Conservation (phyloP, 164 flowering plant species). For the Cinnamomum chago region DNA sequence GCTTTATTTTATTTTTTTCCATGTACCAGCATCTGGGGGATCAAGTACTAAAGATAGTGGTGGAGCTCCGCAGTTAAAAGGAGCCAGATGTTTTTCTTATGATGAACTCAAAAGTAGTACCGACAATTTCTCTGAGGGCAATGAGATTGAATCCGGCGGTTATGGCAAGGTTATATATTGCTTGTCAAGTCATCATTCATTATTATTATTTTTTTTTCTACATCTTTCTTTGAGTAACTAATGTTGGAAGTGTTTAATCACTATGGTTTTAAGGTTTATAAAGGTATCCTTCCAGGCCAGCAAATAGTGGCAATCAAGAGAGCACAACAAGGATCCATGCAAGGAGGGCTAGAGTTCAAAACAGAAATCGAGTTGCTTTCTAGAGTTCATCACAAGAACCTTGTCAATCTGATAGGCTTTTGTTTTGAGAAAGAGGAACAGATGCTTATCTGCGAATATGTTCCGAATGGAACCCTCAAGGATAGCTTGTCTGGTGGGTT, state of each 20-base stretch:
- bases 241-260: no score
- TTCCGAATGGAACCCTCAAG: constrained; percentile 58
- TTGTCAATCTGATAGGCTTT: constrained; percentile 59
- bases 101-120: constrained; percentile 56
- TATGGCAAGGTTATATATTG: constrained; percentile 52
- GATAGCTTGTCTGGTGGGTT: constrained; percentile 55
- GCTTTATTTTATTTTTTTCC: neutral
- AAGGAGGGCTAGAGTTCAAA: constrained; percentile 68
- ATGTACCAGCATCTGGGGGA: constrained; percentile 40
- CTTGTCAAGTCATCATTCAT: neutral
- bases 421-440: constrained; percentile 76
- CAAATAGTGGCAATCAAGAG: constrained; percentile 61
- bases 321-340: constrained; percentile 68
- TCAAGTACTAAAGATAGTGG: constrained; percentile 23
- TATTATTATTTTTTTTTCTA: neutral
- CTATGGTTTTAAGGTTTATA: constrained; percentile 42
- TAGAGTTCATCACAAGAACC: constrained; percentile 76
- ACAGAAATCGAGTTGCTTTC: constrained; percentile 71
- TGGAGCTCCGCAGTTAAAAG: constrained; percentile 46
- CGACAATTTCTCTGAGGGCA: constrained; percentile 50
- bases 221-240: neutral
- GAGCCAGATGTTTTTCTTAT: constrained; percentile 50
- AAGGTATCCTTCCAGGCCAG: constrained; percentile 48
- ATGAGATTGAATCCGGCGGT: constrained; percentile 59
- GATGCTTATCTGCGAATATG: constrained; percentile 60